Conservation (phyloP, 805 yeast species). For the Scheffersomyces amazonensis region DNA sequence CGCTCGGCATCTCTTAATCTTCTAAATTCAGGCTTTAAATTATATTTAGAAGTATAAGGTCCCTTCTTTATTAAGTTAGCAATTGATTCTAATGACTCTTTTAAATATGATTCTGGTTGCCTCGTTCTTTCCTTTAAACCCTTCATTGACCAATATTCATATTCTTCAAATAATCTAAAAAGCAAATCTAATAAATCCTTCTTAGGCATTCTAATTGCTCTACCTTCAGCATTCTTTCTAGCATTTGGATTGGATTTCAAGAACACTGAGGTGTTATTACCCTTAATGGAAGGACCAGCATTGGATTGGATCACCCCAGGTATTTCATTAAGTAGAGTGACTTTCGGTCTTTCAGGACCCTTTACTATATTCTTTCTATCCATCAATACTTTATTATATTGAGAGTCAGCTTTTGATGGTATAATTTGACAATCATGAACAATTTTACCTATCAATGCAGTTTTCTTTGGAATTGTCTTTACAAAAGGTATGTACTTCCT, state of each 20-base stretch:
- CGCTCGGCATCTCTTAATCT: conserved; percentile 74
- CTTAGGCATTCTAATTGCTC: conserved; percentile 92
- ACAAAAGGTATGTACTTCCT: conserved; percentile 69
- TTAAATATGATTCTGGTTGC: conserved; percentile 92
- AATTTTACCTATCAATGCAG: conserved; percentile 81
- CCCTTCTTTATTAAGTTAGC: conserved; percentile 91
- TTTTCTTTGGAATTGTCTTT: conserved; percentile 84
- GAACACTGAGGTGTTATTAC: conserved; percentile 66
- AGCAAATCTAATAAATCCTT: conserved; percentile 85
- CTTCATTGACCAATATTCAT: conserved; percentile 94
- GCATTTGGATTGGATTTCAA: conserved; percentile 37
- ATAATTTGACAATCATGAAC: conserved; percentile 89
- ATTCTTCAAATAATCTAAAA: conserved; percentile 88
- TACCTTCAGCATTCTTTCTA: conserved; percentile 62
- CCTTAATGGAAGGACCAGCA: conserved; percentile 78
- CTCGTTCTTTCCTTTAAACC: conserved; percentile 90
- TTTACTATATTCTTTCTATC: conserved; percentile 50
- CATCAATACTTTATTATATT: conserved; percentile 59
- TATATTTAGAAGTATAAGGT: conserved; percentile 90
- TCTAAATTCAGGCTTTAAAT: conserved; percentile 86
- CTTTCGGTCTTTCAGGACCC: conserved; percentile 55
- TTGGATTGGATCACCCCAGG: conserved; percentile 88
- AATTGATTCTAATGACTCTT: conserved; percentile 86
- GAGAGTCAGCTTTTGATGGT: conserved; percentile 72
- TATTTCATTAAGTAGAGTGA: conserved; percentile 69